These are phyloP conservation scores for Edaphochlamys debaryana DNA, from an alignment of 139 green algal species.

Conservation along the genomic window DNA sequence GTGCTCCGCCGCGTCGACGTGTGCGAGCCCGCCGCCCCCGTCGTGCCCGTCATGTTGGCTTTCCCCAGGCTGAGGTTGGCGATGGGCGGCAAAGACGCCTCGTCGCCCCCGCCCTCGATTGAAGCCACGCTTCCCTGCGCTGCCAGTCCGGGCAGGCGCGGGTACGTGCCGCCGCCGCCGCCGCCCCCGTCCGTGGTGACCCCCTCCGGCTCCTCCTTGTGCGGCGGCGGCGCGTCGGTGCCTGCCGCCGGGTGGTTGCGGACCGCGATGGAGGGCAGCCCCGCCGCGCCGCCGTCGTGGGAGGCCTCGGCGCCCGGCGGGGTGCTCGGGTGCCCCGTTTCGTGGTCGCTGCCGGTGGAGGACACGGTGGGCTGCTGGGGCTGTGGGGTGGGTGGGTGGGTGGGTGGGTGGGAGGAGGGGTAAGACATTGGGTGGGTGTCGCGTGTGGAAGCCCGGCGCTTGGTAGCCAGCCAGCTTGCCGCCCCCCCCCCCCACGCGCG, in stretches of 20 bases:
- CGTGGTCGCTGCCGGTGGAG: conserved; percentile 42
- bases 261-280: conserved; percentile 18
- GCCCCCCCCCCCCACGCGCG: background rate
- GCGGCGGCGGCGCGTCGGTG: background rate
- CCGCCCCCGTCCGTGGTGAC: background rate
- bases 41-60: conserved; percentile 34
- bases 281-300: conserved; percentile 4
- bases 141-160: conserved; percentile 34
- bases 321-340: conserved; percentile 8
- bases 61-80: conserved; percentile 44
- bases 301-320: background rate
- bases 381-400: no score
- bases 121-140: conserved; percentile 36
- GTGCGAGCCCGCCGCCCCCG: background rate
- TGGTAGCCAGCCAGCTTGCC: no score
- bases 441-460: no score
- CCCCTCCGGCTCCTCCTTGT: conserved; percentile 7
- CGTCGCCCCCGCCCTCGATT: conserved; percentile 6
- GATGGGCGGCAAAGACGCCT: conserved; percentile 46
- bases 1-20: conserved; percentile 9
- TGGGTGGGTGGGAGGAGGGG: no score
- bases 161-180: conserved; percentile 2
- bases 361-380: conserved; percentile 27
- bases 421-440: no score
- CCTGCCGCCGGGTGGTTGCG: conserved; percentile 2